phyloP scores from a whole-genome alignment of 83 land plant genomes.

The Isoetes engelmannii region DNA sequence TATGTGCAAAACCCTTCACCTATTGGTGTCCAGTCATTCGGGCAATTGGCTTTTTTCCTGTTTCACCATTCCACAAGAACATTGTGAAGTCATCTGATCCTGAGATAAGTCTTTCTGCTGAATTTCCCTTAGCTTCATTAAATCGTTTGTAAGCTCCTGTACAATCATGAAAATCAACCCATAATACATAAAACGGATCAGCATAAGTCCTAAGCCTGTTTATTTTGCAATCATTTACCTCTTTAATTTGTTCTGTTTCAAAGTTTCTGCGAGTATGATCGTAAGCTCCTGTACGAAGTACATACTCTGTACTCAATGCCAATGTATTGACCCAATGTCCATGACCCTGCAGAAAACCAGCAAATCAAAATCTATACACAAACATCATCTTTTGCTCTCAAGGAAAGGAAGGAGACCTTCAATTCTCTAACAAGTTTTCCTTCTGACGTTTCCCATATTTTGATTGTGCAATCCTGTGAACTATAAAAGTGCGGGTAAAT shows the following conservation, averaged over 20 bases:
- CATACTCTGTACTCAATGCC: conserved; percentile 93
- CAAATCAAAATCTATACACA: not conserved
- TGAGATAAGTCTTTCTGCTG: conserved; percentile 85
- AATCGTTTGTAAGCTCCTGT: conserved; percentile 76
- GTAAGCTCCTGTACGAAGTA: conserved; percentile 84
- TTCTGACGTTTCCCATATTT: conserved; percentile 89
- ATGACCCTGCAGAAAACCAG: conserved; percentile 52
- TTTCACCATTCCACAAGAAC: conserved; percentile 91
- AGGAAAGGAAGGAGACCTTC: conserved; percentile 46
- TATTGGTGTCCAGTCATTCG: conserved; percentile 98
- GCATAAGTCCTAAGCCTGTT: too few species aligned
- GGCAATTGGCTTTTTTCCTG: conserved; percentile 87
- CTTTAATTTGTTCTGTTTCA: conserved; percentile 81
- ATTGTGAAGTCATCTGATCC: conserved; percentile 99
- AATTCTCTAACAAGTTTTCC: conserved; percentile 92
- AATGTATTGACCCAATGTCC: conserved; percentile 97
- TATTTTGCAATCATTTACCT: conserved; percentile 32
- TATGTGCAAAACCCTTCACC: conserved; percentile 27
- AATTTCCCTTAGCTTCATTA: conserved; percentile 67
- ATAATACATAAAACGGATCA: not conserved
- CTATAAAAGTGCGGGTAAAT: conserved; percentile 12
- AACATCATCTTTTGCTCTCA: not conserved
- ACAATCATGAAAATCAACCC: not conserved
- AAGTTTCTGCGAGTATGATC: conserved; percentile 70
- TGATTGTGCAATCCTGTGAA: conserved; percentile 90